Base-by-base conservation (phyloP, 306 rosid species). In the Cicer bijugum region DNA sequence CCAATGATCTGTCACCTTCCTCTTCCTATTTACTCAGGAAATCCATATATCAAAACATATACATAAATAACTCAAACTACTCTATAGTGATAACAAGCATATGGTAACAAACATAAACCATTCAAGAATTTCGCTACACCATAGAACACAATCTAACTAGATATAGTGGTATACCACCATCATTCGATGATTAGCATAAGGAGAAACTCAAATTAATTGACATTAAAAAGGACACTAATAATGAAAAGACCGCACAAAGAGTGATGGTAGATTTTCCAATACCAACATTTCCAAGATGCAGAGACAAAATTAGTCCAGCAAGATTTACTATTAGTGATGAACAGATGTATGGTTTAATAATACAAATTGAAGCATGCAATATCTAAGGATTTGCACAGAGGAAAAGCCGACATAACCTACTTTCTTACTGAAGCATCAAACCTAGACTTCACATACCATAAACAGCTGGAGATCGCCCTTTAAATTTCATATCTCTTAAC, bases 1-100 rank as follows among this genome's bases (percentile, higher is more conserved):
- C 98, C 97, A 94, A 43, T 89, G 95, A 83, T 87, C 87, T 9
- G 98, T 89, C 86, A 91, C 68, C 82, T 85, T 93, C 84, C 84
- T 86, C 87, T 87, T 93, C 88, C 97, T 38, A 20, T 75, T 80
- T 47, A 64, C 69, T 75, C 50, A 76, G 66, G 64, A 72, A 77
- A 57, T 76, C 69, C 71, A 52, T 62, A 47, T 62, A 70, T 33
- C 44, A 60, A 40, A 80, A 68, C 35, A 28, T 43, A 11, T 43
- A 67, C 12, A 17, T 4, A 40, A 17, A 12, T 69, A 69, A 11
- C 23, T 33, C 47, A 15, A 43, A 72, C 46, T 8, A 73, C 55
- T 60, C 57, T 16, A 43, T 20, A 55, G 17, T 57, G 59, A 74
- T 28, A 44, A 19, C 53, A 45, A 12, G 47, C 12, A 16, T 35